These are phyloP conservation scores for Xylaria sp. DNA, from an alignment of 2,329 filamentous ascomycete genomes.

Conservation along the genomic window DNA sequence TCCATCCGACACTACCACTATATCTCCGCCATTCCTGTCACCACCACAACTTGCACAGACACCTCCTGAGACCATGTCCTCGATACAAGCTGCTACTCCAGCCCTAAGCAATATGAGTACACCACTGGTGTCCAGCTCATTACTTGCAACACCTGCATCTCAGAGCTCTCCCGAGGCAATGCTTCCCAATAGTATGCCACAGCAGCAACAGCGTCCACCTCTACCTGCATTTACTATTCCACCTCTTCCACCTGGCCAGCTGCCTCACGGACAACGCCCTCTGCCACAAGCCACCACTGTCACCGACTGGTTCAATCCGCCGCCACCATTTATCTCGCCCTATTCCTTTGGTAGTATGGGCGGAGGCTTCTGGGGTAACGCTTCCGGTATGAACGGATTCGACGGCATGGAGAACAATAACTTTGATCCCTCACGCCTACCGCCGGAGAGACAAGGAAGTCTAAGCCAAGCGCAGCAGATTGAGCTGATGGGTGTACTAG, in stretches of 20 bases:
- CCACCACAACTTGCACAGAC: slow-evolving; percentile 46
- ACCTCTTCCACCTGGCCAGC: slow-evolving; percentile 52
- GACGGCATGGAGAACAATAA: slow-evolving; percentile 41
- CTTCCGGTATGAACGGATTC: slow-evolving; percentile 40
- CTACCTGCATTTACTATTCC: slow-evolving; percentile 56
- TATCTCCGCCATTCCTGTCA: slow-evolving; percentile 48
- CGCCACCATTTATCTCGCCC: slow-evolving; percentile 64
- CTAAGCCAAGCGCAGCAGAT: slow-evolving; percentile 84
- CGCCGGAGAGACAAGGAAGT: slow-evolving; percentile 70
- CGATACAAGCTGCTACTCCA: slow-evolving; percentile 42
- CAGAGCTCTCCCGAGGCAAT: slow-evolving; percentile 43
- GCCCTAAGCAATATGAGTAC: slow-evolving; percentile 46
- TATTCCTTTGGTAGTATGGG: slow-evolving; percentile 60
- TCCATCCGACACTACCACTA: slow-evolving; percentile 45
- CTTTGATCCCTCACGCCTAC: slow-evolving; percentile 45
- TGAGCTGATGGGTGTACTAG: slow-evolving; percentile 83
- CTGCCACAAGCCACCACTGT: slow-evolving; percentile 56
- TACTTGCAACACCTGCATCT: slow-evolving; percentile 43
- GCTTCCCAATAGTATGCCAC: slow-evolving; percentile 37
- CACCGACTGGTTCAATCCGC: slow-evolving; percentile 64
- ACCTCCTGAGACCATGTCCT: slow-evolving; percentile 46
- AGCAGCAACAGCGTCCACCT: slow-evolving; percentile 43
- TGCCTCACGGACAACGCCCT: slow-evolving; percentile 55
- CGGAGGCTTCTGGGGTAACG: slow-evolving; percentile 55
- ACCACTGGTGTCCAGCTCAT: slow-evolving; percentile 42